Conservation (phyloP, 805 yeast genomes). For the Saturnispora besseyi region DNA sequence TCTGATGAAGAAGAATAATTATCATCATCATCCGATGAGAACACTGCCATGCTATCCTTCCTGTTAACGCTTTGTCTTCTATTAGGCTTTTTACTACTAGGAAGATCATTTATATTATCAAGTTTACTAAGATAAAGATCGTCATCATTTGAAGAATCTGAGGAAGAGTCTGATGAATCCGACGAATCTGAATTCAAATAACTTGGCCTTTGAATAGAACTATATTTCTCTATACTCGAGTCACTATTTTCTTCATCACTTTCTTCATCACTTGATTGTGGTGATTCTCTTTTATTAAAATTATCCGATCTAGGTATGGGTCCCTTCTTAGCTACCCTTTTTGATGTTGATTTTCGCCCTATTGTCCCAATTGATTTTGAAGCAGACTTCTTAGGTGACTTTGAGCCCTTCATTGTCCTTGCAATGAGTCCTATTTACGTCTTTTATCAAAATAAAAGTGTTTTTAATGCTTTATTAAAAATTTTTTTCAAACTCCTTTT, state of each 20-base stretch:
- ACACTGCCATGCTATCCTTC: constrained; percentile 3
- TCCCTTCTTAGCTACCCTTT: constrained; percentile 19
- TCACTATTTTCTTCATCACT: constrained; percentile 22
- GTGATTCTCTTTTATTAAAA: constrained; percentile 4
- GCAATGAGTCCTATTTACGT: neutral
- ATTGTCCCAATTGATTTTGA: neutral
- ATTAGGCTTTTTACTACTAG: neutral
- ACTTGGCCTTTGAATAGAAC: neutral
- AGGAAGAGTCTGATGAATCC: constrained; percentile 2
- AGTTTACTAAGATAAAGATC: constrained; percentile 8
- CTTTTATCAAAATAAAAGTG: neutral
- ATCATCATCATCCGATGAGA: constrained; percentile 18
- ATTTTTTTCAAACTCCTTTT: neutral
- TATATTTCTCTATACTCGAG: constrained; percentile 11
- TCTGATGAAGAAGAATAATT: constrained; percentile 37
- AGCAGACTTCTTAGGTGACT: constrained; percentile 2
- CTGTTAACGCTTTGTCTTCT: constrained; percentile 14
- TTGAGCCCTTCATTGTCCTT: neutral
- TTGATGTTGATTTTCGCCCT: neutral
- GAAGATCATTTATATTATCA: neutral
- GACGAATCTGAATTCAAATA: constrained; percentile 5
- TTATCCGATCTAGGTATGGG: constrained; percentile 9
- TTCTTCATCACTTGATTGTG: constrained; percentile 23
- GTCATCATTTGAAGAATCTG: constrained; percentile 11
- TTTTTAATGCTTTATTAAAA: neutral